A percentile compares a stretch with the other conserved stretches of the same genome.
Conservation (phyloP, 305 asterid genomes). For the Fraxinus nigra region DNA sequence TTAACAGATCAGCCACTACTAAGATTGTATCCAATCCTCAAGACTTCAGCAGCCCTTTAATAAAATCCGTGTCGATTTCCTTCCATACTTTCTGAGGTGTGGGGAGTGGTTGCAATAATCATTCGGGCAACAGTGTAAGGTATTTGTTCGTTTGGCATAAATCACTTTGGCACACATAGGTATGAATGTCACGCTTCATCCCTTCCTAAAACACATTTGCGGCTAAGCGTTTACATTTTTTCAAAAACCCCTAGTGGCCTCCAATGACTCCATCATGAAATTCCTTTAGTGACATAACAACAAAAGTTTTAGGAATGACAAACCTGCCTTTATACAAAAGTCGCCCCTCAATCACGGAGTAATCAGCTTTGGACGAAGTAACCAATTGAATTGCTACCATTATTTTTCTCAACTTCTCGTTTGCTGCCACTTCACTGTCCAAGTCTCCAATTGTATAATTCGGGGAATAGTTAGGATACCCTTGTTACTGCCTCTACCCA, state of each 20-base stretch:
- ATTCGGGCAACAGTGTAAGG: neutral
- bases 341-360: neutral
- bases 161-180: neutral
- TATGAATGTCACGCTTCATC: neutral
- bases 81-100: neutral
- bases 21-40: neutral
- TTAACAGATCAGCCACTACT: neutral
- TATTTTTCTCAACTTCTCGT: neutral
- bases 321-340: neutral
- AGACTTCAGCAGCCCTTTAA: neutral
- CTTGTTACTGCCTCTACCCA: neutral
- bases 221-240: neutral
- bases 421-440: neutral
- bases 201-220: neutral
- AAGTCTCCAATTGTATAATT: neutral
- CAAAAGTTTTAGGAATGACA: neutral
- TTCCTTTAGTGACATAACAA: neutral
- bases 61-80: neutral
- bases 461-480: neutral
- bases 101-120: neutral
- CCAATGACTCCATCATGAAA: neutral
- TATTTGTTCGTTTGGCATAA: neutral
- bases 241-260: neutral
- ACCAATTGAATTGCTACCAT: neutral
- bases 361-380: neutral